phyloP scores from a whole-genome alignment of 2,329 filamentous ascomycete genomes.

The Botrytis byssoidea region DNA sequence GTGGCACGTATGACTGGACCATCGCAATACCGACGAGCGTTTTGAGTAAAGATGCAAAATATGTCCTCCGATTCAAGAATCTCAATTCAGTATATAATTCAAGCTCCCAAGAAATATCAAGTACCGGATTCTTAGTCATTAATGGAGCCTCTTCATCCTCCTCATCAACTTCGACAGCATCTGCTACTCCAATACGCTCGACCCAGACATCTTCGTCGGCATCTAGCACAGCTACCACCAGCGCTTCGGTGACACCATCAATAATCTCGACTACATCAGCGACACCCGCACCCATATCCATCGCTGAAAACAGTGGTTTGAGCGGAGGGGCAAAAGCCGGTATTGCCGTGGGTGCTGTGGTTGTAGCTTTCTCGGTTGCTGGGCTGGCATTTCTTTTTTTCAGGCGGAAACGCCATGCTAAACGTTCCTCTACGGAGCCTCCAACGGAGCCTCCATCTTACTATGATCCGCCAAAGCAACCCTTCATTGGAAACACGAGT shows the following conservation, averaged over 20 bases:
- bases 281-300: neutral
- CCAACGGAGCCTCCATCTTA: neutral
- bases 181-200: neutral
- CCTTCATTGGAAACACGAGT: neutral
- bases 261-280: neutral
- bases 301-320: neutral
- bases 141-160: neutral
- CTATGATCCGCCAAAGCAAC: neutral
- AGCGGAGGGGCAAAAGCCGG: constrained; percentile 3
- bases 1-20: constrained; percentile 5
- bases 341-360: neutral
- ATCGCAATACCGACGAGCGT: neutral
- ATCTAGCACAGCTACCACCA: neutral
- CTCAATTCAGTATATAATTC: neutral
- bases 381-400: neutral
- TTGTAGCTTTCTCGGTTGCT: neutral
- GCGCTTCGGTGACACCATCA: neutral
- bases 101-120: neutral
- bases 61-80: constrained; percentile 1
- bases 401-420: neutral
- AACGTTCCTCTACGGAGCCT: neutral
- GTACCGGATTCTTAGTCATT: constrained; percentile 5
- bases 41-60: constrained; percentile 5
- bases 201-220: neutral
- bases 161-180: neutral